phyloP scores from a whole-genome alignment of 495 filamentous ascomycete genomes.

The Penicillium arizonense region DNA sequence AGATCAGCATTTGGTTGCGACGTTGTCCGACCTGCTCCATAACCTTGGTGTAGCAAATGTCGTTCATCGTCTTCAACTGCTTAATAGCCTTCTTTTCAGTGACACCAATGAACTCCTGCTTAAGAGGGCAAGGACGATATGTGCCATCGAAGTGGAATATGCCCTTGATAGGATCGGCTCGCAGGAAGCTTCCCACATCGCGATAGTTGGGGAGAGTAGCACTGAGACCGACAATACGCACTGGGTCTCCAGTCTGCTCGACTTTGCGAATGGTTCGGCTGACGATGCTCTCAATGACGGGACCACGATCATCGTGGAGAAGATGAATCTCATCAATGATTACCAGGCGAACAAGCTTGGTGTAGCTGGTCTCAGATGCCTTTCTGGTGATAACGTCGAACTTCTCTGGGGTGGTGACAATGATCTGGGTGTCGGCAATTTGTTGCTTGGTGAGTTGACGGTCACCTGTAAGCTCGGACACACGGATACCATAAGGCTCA shows the following conservation, averaged over 20 bases:
- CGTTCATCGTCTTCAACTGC: slow-evolving; percentile 98
- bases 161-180: slow-evolving; percentile 80
- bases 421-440: slow-evolving; percentile 96
- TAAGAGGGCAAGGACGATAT: slow-evolving; percentile 87
- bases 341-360: slow-evolving; percentile 89
- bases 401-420: slow-evolving; percentile 98
- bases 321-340: slow-evolving; percentile 99
- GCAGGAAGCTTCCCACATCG: slow-evolving; percentile 94
- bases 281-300: slow-evolving; percentile 95
- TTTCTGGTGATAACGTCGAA: slow-evolving; percentile 99
- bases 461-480: slow-evolving; percentile 93
- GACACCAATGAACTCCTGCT: slow-evolving; percentile 96
- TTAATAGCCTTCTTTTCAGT: slow-evolving; percentile 99
- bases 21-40: slow-evolving; percentile 92
- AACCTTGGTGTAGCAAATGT: slow-evolving; percentile 96
- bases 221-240: slow-evolving; percentile 87
- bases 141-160: slow-evolving; percentile 97
- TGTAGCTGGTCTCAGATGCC: slow-evolving; percentile 95
- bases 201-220: slow-evolving; percentile 96
- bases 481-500: slow-evolving; percentile 85
- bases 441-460: slow-evolving; percentile 98
- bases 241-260: slow-evolving; percentile 89
- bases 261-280: slow-evolving; percentile 88
- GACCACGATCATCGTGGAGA: slow-evolving; percentile 94
- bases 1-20: slow-evolving; percentile 96